Evolutionary conservation across 2,329 filamentous ascomycete species (phyloP).

Genomic region (Fusarium sp.): DNA sequence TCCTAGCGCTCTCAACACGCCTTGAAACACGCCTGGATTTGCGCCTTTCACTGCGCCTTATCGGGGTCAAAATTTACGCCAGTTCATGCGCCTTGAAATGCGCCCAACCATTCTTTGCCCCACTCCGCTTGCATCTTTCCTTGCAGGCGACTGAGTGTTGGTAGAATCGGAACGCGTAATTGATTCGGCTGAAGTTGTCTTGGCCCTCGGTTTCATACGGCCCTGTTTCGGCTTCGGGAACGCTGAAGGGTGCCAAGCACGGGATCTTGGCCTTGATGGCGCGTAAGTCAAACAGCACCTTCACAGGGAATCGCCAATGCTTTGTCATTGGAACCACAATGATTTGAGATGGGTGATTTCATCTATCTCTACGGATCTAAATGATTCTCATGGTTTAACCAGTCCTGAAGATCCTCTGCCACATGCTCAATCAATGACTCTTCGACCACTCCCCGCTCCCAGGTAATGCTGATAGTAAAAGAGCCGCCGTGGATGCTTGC

Average conservation of each 20-base stretch:
- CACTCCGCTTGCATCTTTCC: background rate
- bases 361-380: background rate
- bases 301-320: no score
- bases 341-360: no score
- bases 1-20: background rate
- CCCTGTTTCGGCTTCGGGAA: background rate
- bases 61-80: fast-evolving
- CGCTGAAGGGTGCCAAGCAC: background rate
- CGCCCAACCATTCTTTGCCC: background rate
- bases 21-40: background rate
- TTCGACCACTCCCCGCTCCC: constrained; percentile 9
- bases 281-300: no score
- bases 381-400: background rate
- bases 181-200: background rate
- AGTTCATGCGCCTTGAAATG: background rate
- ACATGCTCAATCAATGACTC: constrained; percentile 4
- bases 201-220: background rate
- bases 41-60: background rate
- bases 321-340: no score
- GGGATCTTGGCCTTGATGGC: background rate
- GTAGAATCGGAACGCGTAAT: background rate
- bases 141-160: background rate
- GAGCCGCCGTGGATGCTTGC: constrained; percentile 7
- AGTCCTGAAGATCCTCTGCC: background rate
- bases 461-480: constrained; percentile 13